phyloP scores from a whole-genome alignment of 1,139 yeast species.

The Taphrina confusa region DNA sequence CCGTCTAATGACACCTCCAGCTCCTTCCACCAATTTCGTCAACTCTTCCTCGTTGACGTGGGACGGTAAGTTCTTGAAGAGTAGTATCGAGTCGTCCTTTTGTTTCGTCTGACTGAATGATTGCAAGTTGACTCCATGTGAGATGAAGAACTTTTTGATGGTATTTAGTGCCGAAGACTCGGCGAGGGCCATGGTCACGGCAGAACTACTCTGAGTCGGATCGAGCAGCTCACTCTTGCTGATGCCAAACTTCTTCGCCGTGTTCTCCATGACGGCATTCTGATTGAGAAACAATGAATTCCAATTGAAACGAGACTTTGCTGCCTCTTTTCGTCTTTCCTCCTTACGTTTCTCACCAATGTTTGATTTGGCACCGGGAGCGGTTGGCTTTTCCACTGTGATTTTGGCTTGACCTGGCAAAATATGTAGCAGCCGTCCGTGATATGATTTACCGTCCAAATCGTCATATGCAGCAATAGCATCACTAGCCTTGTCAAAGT shows the following conservation, averaged over 20 bases:
- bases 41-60: slow-evolving; percentile 80
- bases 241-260: slow-evolving; percentile 81
- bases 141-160: slow-evolving; percentile 81
- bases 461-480: slow-evolving; percentile 74
- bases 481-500: slow-evolving; percentile 63
- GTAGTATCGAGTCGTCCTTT: slow-evolving; percentile 74
- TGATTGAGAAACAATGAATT: slow-evolving; percentile 85
- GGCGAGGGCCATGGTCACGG: slow-evolving; percentile 96
- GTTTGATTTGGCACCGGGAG: slow-evolving; percentile 15
- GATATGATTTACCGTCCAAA: slow-evolving; percentile 86
- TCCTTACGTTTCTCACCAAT: slow-evolving; percentile 74
- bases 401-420: slow-evolving; percentile 83
- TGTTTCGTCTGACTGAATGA: slow-evolving; percentile 63
- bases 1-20: slow-evolving; percentile 71
- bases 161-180: slow-evolving; percentile 95
- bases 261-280: slow-evolving; percentile 89
- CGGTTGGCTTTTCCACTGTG: slow-evolving; percentile 65
- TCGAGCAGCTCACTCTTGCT: slow-evolving; percentile 80
- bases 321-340: slow-evolving; percentile 77
- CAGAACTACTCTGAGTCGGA: slow-evolving; percentile 82
- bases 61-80: slow-evolving; percentile 86
- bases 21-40: slow-evolving; percentile 74
- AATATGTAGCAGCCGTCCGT: slow-evolving; percentile 89
- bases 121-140: slow-evolving; percentile 78
- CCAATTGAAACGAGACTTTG: slow-evolving; percentile 91